These are phyloP conservation scores for Kwoniella botswanensis DNA, from an alignment of 768 basidiomycete species.

Conservation along the genomic window DNA sequence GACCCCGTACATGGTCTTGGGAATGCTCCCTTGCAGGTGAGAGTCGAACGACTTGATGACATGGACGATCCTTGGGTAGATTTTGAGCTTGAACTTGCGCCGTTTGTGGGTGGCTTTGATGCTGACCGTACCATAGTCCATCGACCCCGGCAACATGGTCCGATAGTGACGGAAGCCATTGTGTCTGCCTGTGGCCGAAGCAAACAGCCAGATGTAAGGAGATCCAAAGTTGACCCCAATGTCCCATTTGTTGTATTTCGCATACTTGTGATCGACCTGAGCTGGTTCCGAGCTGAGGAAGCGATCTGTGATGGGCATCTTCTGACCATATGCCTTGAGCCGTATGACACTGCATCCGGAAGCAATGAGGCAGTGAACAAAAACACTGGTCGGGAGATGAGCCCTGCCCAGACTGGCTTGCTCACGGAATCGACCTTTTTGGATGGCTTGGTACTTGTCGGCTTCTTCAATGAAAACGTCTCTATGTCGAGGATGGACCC, in stretches of 20 bases:
- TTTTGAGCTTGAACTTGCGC: conserved; percentile 24
- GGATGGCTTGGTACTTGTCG: conserved; percentile 20
- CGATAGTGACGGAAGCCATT: too few species aligned
- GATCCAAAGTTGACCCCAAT: too few species aligned
- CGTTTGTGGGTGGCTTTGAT: conserved; percentile 10
- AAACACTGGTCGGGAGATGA: conserved; percentile 22
- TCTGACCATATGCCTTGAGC: conserved; percentile 37
- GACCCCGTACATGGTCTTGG: conserved; percentile 20
- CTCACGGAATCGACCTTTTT: neutral
- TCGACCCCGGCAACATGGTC: too few species aligned
- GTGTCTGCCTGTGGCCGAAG: too few species aligned
- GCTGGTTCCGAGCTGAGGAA: conserved; percentile 28
- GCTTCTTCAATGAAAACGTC: conserved; percentile 16
- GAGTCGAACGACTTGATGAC: conserved; percentile 44
- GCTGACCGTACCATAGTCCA: neutral
- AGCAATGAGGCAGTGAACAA: conserved; percentile 25
- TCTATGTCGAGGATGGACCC: conserved; percentile 21
- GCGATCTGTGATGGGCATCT: conserved; percentile 17
- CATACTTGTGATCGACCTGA: conserved; percentile 2
- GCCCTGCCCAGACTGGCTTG: conserved; percentile 25
- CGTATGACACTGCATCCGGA: conserved; percentile 21
- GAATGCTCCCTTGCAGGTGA: conserved; percentile 26
- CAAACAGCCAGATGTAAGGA: too few species aligned
- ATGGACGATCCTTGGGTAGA: conserved; percentile 37
- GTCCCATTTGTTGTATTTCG: too few species aligned